These are phyloP conservation scores for Boletus rex-veris DNA, from an alignment of 768 basidiomycete genomes.

Conservation along the genomic window DNA sequence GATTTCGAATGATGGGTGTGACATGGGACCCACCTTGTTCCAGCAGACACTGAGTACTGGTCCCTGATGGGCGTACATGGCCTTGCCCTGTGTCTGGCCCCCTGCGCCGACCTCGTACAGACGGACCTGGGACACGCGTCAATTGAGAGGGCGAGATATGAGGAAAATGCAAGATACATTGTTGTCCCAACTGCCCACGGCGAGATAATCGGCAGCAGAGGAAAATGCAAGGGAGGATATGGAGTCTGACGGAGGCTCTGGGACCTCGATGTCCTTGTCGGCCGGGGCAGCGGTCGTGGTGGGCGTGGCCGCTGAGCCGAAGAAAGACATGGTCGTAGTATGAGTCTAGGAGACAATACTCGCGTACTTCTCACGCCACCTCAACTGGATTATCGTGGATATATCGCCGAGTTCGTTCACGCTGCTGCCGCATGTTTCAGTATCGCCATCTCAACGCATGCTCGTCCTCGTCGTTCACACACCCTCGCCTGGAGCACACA, in stretches of 20 bases:
- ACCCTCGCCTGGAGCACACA: no score
- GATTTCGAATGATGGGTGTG: conserved; percentile 1
- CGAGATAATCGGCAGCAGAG: conserved; percentile 81
- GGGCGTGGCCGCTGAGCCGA: conserved; percentile 30
- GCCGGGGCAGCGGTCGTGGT: conserved; percentile 37
- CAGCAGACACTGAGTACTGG: conserved; percentile 88
- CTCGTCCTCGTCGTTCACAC: no score
- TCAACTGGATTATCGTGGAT: no score
- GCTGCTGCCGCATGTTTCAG: conserved; percentile 14
- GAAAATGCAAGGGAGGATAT: conserved; percentile 86
- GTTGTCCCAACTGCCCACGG: conserved; percentile 93
- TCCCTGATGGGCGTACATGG: conserved; percentile 86
- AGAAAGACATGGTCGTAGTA: conserved; percentile 41
- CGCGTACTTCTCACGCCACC: conserved; percentile 27
- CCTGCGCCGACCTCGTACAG: conserved; percentile 84
- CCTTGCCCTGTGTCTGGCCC: conserved; percentile 84
- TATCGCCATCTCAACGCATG: no score
- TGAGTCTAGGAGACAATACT: background rate
- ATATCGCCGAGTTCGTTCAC: no score
- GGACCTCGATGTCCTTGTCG: conserved; percentile 79
- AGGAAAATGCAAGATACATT: conserved; percentile 46
- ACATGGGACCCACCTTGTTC: conserved; percentile 62
- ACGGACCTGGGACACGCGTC: conserved; percentile 58
- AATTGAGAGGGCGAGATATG: background rate
- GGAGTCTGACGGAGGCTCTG: conserved; percentile 80